phyloP scores from a whole-genome alignment of 805 yeast genomes.

The Danielia reshetovae region DNA sequence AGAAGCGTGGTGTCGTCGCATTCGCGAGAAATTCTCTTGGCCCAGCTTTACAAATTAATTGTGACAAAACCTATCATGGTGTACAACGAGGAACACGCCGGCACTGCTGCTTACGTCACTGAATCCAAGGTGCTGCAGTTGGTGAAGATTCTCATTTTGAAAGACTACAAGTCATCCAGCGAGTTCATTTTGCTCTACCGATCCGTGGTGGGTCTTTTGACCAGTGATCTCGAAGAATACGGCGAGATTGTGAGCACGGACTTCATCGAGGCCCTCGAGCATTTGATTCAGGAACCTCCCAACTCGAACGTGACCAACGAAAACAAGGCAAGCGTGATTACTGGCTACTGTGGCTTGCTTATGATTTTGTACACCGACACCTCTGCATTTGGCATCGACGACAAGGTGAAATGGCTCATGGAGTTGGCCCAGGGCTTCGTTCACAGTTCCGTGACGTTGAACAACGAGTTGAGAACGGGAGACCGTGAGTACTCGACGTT shows the following conservation, averaged over 20 bases:
- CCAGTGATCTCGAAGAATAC: conserved; percentile 51
- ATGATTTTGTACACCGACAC: conserved; percentile 46
- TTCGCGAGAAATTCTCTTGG: conserved; percentile 47
- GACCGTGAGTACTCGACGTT: conserved; percentile 41
- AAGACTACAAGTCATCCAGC: conserved; percentile 32
- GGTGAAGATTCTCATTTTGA: conserved; percentile 27
- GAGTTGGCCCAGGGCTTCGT: conserved; percentile 41
- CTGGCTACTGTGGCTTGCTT: conserved; percentile 37
- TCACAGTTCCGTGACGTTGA: conserved; percentile 26
- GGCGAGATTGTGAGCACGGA: conserved; percentile 34
- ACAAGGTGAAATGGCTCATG: conserved; percentile 38
- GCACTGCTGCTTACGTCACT: conserved; percentile 28
- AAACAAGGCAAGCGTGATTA: conserved; percentile 34
- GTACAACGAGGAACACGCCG: conserved; percentile 33
- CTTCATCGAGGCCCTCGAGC: conserved; percentile 22
- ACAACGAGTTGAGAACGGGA: conserved; percentile 35
- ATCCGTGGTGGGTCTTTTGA: conserved; percentile 38
- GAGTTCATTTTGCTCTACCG: conserved; percentile 42
- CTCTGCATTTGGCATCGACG: conserved; percentile 48
- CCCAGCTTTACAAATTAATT: conserved; percentile 47
- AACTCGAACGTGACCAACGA: conserved; percentile 31
- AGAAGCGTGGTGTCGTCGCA: conserved; percentile 44
- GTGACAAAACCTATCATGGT: conserved; percentile 38
- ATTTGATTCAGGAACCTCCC: conserved; percentile 33
- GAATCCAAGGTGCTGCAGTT: conserved; percentile 34